Evolutionary conservation across 73 alveolate species (phyloP), one percentile per base, ranked within the genome.

Genomic region (Paramecium pentaurelia): DNA sequence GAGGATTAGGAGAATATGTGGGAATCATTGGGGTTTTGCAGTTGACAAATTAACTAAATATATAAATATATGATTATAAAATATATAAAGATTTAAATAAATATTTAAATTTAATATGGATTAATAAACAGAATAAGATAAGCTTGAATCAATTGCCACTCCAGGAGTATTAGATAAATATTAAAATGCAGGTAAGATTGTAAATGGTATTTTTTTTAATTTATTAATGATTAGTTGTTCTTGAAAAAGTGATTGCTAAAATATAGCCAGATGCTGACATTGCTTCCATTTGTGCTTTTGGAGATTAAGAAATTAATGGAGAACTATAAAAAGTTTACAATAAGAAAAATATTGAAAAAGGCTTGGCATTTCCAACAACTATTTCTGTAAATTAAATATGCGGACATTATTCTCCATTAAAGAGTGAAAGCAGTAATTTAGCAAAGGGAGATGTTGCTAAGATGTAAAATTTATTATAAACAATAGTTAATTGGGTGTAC

Each of bases 301-400:
- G 97, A 14, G 99, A 97, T 80, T 64, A 93, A 54, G 80, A 36
- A 14, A 12, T 86, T 8, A 20, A 32, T 54, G 64, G 80, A 34
- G 88, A 93, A 85, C 94, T 96, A 47, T 47, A 93, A 27, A 95
- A 95, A 80, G 95, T 93, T 22, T 97, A 92, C 95, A 89, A 91
- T 92, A 97, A 91, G 92, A 95, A 96, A 97, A 94, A 96, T 94
- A 91, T 97, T 10, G 98, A 96, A 92, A 97, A 97, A 96, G 99
- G 99, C n/a, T 92, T 97, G 36, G 99, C 99, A 68, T 97, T 97
- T 97, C 99, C 99, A 37, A 97, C 99, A 45, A 96, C 99, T 73
- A 93, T 98, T 87, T 97, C 99, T 38, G 99, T 98, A 38, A 98
- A 98, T 96, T 95, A 98, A 95, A 93, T 98, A 60, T 92, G 95